Conservation (phyloP, 139 green algal genomes). For the Closterium sp. region DNA sequence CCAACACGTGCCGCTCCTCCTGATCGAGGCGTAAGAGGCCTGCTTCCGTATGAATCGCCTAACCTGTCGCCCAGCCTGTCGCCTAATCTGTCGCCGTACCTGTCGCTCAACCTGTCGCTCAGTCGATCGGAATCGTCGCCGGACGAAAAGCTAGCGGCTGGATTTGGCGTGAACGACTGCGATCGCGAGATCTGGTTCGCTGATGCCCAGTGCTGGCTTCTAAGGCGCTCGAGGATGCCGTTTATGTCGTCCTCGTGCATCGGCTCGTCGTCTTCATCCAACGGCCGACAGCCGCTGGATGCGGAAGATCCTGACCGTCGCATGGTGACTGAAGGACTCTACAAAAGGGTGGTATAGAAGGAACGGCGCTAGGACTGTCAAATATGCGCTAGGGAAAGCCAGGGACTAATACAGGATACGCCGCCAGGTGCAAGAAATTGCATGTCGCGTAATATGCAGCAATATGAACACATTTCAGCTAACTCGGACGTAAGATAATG, state of each 20-base stretch:
- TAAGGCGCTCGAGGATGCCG: neutral
- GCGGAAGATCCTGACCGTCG: neutral
- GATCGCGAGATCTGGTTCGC: neutral
- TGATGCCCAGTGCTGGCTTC: neutral
- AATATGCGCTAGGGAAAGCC: neutral
- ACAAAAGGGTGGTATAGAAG: neutral
- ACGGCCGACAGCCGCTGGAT: neutral
- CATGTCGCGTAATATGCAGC: neutral
- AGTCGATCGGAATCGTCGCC: neutral
- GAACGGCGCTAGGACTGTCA: neutral
- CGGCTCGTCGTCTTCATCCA: neutral
- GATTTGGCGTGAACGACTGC: neutral
- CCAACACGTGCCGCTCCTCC: neutral
- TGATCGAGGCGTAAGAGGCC: neutral
- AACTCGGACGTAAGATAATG: neutral
- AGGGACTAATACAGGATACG: neutral
- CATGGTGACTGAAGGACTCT: neutral
- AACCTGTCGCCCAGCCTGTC: neutral
- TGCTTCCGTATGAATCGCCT: neutral
- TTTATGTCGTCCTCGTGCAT: neutral
- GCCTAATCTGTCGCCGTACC: neutral
- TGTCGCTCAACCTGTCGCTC: neutral
- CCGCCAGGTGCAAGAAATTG: neutral
- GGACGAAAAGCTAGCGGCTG: neutral
- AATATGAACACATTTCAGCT: neutral